Evolutionary conservation across 768 basidiomycete genomes (phyloP).

Genomic region (Pholiota conissans): DNA sequence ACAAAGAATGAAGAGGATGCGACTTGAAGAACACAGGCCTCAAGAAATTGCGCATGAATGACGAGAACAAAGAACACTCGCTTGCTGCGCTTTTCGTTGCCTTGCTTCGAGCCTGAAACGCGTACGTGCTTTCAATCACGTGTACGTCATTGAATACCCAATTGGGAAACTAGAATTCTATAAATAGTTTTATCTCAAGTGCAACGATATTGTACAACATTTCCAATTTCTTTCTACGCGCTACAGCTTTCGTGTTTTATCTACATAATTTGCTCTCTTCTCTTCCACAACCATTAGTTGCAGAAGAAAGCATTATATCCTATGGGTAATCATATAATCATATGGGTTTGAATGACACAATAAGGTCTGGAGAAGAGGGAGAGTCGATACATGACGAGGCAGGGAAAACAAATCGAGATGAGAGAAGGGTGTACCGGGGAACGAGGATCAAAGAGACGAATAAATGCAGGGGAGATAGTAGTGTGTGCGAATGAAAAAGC

Average conservation of each 20-base stretch:
- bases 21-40: too few relatives aligned
- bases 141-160: too few relatives aligned
- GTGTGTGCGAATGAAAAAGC: constrained; percentile 2
- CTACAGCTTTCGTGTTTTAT: constrained; percentile 1
- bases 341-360: background rate
- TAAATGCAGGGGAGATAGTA: background rate
- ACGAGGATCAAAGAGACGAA: background rate
- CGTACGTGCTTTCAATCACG: too few relatives aligned
- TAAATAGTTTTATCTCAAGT: too few relatives aligned
- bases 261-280: background rate
- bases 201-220: too few relatives aligned
- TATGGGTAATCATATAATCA: background rate
- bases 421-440: background rate
- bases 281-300: background rate
- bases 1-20: too few relatives aligned
- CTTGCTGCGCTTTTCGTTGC: too few relatives aligned
- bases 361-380: too few relatives aligned
- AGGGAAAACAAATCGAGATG: background rate
- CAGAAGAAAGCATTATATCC: background rate
- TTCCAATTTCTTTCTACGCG: background rate
- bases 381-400: background rate
- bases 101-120: too few relatives aligned
- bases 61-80: too few relatives aligned
- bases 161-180: too few relatives aligned
- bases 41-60: too few relatives aligned